Percentiles rank a stretch among this genome's conserved stretches.
These are phyloP conservation scores for Lasiodiplodia citricola DNA, from an alignment of 2,329 filamentous ascomycete genomes.

Conservation along the genomic window DNA sequence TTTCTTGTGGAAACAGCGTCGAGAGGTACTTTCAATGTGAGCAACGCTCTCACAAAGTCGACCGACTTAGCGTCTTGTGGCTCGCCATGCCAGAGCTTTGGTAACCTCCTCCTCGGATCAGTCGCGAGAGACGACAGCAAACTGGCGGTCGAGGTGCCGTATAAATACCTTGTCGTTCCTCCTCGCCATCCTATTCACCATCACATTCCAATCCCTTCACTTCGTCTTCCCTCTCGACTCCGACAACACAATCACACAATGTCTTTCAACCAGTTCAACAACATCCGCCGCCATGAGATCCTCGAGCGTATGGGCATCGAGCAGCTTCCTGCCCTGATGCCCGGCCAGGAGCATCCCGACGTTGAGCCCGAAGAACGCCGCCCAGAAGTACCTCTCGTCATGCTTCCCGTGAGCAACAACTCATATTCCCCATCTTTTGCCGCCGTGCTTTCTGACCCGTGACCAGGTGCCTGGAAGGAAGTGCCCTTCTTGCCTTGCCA, in stretches of 20 bases:
- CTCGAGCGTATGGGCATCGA: constrained; percentile 27
- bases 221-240: background rate
- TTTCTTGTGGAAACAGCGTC: constrained; percentile 16
- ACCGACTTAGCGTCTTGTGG: constrained; percentile 36
- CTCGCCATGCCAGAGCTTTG: constrained; percentile 54
- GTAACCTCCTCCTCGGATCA: constrained; percentile 3
- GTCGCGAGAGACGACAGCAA: constrained; percentile 8
- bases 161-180: constrained; percentile 22
- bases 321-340: constrained; percentile 26
- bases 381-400: constrained; percentile 38
- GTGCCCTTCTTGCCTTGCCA: constrained; percentile 46
- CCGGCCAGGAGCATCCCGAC: constrained; percentile 9
- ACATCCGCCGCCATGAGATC: constrained; percentile 27
- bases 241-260: constrained; percentile 17
- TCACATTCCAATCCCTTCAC: background rate
- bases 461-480: constrained; percentile 46
- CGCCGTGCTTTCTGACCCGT: constrained; percentile 6
- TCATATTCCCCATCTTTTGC: background rate
- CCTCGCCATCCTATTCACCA: constrained; percentile 11
- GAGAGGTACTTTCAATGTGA: constrained; percentile 19
- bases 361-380: constrained; percentile 19
- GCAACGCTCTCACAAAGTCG: constrained; percentile 14
- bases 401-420: constrained; percentile 39
- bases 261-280: constrained; percentile 28
- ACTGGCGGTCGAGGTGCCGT: constrained; percentile 16